These are phyloP conservation scores for Lobosporangium transversale DNA, from an alignment of 192 early-diverging fungal species.

Conservation along the genomic window DNA sequence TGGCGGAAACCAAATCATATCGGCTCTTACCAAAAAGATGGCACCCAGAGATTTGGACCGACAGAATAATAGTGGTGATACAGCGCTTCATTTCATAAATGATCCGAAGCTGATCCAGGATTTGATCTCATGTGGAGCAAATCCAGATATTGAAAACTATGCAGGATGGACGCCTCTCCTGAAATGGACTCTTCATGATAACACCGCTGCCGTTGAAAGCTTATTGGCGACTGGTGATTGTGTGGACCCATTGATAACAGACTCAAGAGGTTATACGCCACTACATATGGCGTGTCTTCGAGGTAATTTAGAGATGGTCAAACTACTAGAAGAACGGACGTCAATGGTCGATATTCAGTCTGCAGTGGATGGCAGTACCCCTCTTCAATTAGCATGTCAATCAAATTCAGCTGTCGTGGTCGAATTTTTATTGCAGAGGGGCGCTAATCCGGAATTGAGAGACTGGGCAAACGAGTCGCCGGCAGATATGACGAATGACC, in stretches of 20 bases:
- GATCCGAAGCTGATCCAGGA: slow-evolving; percentile 22
- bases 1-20: slow-evolving; percentile 14
- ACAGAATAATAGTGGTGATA: slow-evolving; percentile 52
- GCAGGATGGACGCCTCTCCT: slow-evolving; percentile 45
- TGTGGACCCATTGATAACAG: slow-evolving; percentile 28
- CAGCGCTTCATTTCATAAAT: slow-evolving; percentile 53
- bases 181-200: slow-evolving; percentile 50
- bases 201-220: slow-evolving; percentile 26
- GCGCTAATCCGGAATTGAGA: slow-evolving; percentile 42
- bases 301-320: slow-evolving; percentile 21
- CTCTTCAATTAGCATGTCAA: slow-evolving; percentile 55
- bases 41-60: slow-evolving; percentile 26
- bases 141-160: slow-evolving; percentile 41
- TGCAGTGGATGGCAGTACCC: slow-evolving; percentile 47
- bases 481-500: slow-evolving; percentile 52
- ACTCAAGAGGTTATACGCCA: slow-evolving; percentile 47
- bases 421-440: slow-evolving; percentile 33
- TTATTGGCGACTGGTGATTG: slow-evolving; percentile 24
- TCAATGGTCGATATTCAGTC: slow-evolving; percentile 37
- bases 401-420: slow-evolving; percentile 29
- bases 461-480: slow-evolving; percentile 48
- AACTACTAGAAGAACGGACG: slow-evolving; percentile 14
- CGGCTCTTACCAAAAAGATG: slow-evolving; percentile 16
- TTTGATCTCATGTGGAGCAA: slow-evolving; percentile 24
- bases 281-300: slow-evolving; percentile 49